A percentile compares a stretch with the other conserved stretches of the same genome.
Evolutionary conservation across 2,329 filamentous ascomycete species (phyloP).

Genomic region (Apiospora sp.): DNA sequence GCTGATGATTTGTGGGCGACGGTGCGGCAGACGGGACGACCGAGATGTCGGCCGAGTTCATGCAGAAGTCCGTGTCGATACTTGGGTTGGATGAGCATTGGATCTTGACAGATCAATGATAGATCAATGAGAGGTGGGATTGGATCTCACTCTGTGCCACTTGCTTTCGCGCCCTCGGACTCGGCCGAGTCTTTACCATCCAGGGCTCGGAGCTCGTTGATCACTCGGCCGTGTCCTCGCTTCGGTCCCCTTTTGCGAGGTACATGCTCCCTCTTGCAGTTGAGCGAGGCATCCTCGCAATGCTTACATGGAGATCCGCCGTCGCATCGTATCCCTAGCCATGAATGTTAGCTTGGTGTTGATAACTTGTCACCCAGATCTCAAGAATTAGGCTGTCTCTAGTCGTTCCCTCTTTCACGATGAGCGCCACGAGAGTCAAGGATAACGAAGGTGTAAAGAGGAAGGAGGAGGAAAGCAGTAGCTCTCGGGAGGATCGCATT

Average conservation of each 20-base stretch:
- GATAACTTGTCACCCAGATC: neutral
- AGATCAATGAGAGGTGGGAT: neutral
- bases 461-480: neutral
- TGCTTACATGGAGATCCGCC: conserved; percentile 64
- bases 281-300: conserved; percentile 64
- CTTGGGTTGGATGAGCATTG: conserved; percentile 21
- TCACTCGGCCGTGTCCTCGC: conserved; percentile 67
- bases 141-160: conserved; percentile 28
- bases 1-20: conserved; percentile 35
- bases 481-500: conserved; percentile 26
- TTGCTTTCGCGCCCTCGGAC: conserved; percentile 23
- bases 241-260: conserved; percentile 71
- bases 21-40: conserved; percentile 27
- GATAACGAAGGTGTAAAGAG: neutral
- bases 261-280: conserved; percentile 71
- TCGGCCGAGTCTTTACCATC: conserved; percentile 50
- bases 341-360: neutral
- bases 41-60: conserved; percentile 25
- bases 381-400: neutral
- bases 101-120: conserved; percentile 1
- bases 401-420: neutral
- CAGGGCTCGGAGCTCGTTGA: conserved; percentile 65
- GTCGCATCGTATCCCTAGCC: conserved; percentile 54
- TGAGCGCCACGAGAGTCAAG: neutral
- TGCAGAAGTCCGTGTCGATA: conserved; percentile 26